Evolutionary conservation across 345 rosid species (phyloP).

Genomic region (Populus pruinosa): DNA sequence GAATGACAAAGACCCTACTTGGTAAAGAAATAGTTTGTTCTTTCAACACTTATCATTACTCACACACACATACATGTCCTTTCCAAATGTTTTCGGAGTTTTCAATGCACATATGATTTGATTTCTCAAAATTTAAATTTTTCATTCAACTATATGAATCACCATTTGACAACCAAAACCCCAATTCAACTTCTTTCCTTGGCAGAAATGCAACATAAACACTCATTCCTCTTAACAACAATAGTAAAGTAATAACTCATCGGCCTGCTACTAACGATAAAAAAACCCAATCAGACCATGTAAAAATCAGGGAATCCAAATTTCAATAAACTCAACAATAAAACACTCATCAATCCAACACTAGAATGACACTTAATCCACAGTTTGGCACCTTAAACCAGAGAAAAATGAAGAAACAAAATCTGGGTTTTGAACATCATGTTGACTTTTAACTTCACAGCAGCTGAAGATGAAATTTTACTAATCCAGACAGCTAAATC

Average conservation of each 20-base stretch:
- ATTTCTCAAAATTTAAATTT: too few species aligned
- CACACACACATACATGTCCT: too few species aligned
- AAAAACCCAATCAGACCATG: neutral
- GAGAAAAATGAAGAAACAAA: neutral
- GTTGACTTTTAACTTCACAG: neutral
- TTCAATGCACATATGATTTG: neutral
- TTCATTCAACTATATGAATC: neutral
- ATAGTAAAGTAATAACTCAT: neutral
- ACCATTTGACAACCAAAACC: neutral
- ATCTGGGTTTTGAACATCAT: neutral
- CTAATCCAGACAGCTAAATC: neutral
- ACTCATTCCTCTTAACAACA: neutral
- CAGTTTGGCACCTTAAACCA: neutral
- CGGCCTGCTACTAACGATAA: neutral
- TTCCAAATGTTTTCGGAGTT: too few species aligned
- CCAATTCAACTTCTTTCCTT: neutral
- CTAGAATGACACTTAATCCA: neutral
- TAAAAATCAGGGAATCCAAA: neutral
- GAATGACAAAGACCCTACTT: too few species aligned
- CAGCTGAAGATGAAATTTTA: neutral
- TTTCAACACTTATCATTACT: too few species aligned
- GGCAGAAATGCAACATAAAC: neutral
- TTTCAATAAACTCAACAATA: neutral
- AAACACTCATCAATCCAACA: neutral
- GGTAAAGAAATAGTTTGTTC: too few species aligned